Evolutionary conservation across 306 rosid species (phyloP), one percentile per base, ranked within the genome.

Genomic region (Calophaca sinica): DNA sequence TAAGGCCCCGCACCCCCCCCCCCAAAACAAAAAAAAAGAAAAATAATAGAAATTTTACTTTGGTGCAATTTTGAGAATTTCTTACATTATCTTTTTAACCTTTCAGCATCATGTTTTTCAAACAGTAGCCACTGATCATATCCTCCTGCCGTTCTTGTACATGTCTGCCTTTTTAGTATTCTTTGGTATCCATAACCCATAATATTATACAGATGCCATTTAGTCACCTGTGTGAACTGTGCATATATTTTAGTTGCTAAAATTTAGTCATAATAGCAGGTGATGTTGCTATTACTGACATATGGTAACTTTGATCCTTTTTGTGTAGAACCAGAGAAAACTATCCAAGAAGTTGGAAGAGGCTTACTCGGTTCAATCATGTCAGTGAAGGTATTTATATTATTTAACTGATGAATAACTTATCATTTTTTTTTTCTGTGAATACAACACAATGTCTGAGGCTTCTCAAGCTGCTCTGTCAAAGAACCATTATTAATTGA

Each of bases 271-370:
- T 45, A 32, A 33, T 46, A 12, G 62, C 53, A 63, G 48, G 35
- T 62, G 42, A 64, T 49, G 58, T 81, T 86, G 39, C 26, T n/a
- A 70, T 55, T 82, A 62, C 70, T 74, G 50, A 73, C 71, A 20
- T 70, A 28, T 62, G 48, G 38, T 31, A 28, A 4, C 5, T 13
- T 57, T 50, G 7, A 29, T 73, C 50, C 55, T 79, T 81, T 78
- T 78, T 77, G 29, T 84, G 83, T 65, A 92, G 97, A 90, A 81
- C 88, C 92, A 20, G 59, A 59, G 44, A 84, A 86, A 80, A 20
- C 76, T 82, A 85, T 90, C 74, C 92, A 92, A 82, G 92, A 88
- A 28, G 80, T 90, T 82, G 96, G 92, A 20, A 82, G 61, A 84
- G 81, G 85, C 64, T 73, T 89, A 72, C 15, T 60, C 3, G 90